Evolutionary conservation across 768 basidiomycete genomes (phyloP).

Genomic region (Mycena galericulata): DNA sequence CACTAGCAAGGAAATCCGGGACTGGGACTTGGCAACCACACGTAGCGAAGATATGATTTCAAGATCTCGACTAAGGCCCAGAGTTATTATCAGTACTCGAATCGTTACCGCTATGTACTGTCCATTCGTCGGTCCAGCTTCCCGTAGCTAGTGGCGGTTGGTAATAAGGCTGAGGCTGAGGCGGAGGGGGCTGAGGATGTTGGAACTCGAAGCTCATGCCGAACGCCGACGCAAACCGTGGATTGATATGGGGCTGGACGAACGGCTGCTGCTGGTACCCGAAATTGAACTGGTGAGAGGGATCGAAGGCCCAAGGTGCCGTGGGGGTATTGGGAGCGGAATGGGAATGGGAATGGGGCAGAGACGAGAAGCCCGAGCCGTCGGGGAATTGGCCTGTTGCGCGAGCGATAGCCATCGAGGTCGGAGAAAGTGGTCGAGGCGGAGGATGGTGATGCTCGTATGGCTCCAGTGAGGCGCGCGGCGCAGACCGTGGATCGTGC

Average conservation of each 20-base stretch:
- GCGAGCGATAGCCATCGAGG: slow-evolving; percentile 60
- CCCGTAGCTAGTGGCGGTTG: slow-evolving; percentile 17
- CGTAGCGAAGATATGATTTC: slow-evolving; percentile 1
- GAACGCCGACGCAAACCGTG: slow-evolving; percentile 78
- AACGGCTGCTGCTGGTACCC: slow-evolving; percentile 39
- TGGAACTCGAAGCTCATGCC: slow-evolving; percentile 57
- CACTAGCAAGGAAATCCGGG: too few species aligned
- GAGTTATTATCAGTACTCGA: slow-evolving; percentile 30
- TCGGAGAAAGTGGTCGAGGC: slow-evolving; percentile 52
- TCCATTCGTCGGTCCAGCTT: slow-evolving; percentile 55
- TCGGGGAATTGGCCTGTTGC: slow-evolving; percentile 56
- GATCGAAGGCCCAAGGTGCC: slow-evolving; percentile 34
- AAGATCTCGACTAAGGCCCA: not conserved
- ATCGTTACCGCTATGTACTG: slow-evolving; percentile 41
- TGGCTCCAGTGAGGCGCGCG: slow-evolving; percentile 41
- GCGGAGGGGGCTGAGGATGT: slow-evolving; percentile 37
- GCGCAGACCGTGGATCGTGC: slow-evolving; percentile 16
- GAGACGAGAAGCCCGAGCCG: slow-evolving; percentile 33
- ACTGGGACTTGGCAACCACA: slow-evolving; percentile 6
- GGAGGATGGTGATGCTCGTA: slow-evolving; percentile 41
- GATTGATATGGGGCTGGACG: slow-evolving; percentile 89
- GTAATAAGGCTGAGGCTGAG: slow-evolving; percentile 33
- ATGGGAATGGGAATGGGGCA: slow-evolving; percentile 29
- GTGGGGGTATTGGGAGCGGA: slow-evolving; percentile 28
- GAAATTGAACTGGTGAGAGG: slow-evolving; percentile 36